These are phyloP conservation scores for Handroanthus guayacan DNA, from an alignment of 257 asterid genomes.

Conservation along the genomic window DNA sequence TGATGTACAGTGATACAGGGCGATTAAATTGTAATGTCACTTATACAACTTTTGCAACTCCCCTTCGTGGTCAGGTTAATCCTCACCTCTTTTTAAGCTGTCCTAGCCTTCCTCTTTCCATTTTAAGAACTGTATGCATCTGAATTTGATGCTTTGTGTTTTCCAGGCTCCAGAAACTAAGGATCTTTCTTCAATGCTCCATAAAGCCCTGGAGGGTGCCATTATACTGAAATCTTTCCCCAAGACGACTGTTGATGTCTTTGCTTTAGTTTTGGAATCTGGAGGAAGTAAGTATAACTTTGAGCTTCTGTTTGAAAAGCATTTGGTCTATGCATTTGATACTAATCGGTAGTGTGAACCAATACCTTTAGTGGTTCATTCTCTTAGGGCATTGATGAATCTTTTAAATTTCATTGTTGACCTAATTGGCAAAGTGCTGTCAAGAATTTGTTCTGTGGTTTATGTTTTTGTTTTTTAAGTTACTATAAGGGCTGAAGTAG, in stretches of 20 bases:
- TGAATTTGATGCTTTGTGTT: slow-evolving; percentile 29
- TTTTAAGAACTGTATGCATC: slow-evolving; percentile 25
- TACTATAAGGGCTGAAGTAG: not conserved
- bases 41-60: slow-evolving; percentile 81
- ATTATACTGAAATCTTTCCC: slow-evolving; percentile 91
- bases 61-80: slow-evolving; percentile 78
- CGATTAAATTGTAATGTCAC: slow-evolving; percentile 88
- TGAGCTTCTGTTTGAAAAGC: slow-evolving; percentile 18
- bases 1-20: slow-evolving; percentile 89
- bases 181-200: slow-evolving; percentile 87
- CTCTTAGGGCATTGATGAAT: not conserved
- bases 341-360: not conserved
- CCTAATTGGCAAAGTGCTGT: not conserved
- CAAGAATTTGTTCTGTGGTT: not conserved
- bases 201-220: slow-evolving; percentile 93
- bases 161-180: slow-evolving; percentile 75
- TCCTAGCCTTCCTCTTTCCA: slow-evolving; percentile 9
- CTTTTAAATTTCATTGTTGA: slow-evolving; percentile 1
- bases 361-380: not conserved
- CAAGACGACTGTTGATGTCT: slow-evolving; percentile 95
- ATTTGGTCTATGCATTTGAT: slow-evolving; percentile 6
- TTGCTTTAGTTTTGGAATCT: slow-evolving; percentile 98
- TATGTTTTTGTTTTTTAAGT: not conserved
- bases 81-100: slow-evolving; percentile 11
- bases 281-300: slow-evolving; percentile 84